These are phyloP conservation scores for Yarrowia galli DNA, from an alignment of 1,139 yeast species.

Conservation along the genomic window DNA sequence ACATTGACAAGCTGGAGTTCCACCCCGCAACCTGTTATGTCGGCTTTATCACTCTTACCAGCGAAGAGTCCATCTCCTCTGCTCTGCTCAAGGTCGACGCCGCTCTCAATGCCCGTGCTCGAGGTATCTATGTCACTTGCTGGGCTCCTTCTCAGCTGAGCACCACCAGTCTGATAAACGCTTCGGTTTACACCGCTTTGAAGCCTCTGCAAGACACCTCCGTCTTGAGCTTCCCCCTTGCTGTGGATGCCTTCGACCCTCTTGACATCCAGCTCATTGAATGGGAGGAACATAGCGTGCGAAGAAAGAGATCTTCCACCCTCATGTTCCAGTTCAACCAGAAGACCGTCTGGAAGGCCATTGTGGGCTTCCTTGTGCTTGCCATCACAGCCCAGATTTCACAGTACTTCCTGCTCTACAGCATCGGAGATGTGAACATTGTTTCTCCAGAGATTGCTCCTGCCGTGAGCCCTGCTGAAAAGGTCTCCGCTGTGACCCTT, in stretches of 20 bases:
- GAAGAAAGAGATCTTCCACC: slow-evolving; percentile 20
- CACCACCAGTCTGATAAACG: slow-evolving; percentile 5
- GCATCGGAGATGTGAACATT: slow-evolving; percentile 5
- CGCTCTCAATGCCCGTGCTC: slow-evolving; percentile 2
- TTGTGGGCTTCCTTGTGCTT: slow-evolving; percentile 5
- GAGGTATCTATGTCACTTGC: slow-evolving; percentile 12
- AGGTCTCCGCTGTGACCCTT: neutral
- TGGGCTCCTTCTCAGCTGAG: slow-evolving; percentile 21
- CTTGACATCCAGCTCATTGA: slow-evolving; percentile 33
- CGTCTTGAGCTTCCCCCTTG: slow-evolving; percentile 13
- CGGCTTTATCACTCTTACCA: slow-evolving; percentile 1
- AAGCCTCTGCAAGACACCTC: slow-evolving; percentile 13
- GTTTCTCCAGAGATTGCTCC: slow-evolving; percentile 24
- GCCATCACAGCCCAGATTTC: slow-evolving; percentile 19
- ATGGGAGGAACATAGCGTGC: slow-evolving; percentile 24
- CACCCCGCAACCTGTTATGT: slow-evolving; percentile 14
- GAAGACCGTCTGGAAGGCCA: slow-evolving; percentile 18
- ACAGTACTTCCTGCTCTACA: slow-evolving; percentile 19
- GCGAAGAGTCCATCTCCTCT: slow-evolving; percentile 18
- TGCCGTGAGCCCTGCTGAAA: neutral
- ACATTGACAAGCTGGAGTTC: slow-evolving; percentile 14
- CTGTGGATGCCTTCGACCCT: slow-evolving; percentile 26
- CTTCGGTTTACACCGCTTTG: slow-evolving; percentile 8
- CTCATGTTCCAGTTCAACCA: slow-evolving; percentile 15
- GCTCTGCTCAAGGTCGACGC: slow-evolving; percentile 28